Evolutionary conservation across 2,329 filamentous ascomycete genomes (phyloP).

Genomic region (Pestalotiopsis sp.): DNA sequence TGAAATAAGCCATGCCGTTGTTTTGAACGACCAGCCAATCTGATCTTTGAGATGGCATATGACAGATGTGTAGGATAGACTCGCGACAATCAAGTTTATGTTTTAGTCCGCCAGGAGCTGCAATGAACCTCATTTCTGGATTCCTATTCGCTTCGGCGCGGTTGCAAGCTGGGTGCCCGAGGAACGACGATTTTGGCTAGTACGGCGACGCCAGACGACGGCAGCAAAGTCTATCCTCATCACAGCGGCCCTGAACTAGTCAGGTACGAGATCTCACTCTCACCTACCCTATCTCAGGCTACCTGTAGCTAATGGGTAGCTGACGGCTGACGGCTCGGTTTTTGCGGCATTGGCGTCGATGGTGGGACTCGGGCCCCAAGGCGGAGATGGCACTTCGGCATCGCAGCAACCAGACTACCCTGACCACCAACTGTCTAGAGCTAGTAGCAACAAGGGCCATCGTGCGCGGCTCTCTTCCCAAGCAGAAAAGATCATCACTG

Average conservation of each 20-base stretch:
- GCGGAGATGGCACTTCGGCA: neutral
- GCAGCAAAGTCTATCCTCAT: neutral
- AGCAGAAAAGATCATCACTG: neutral
- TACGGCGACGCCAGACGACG: neutral
- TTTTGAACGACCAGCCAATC: neutral
- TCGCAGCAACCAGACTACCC: neutral
- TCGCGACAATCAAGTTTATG: neutral
- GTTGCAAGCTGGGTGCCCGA: neutral
- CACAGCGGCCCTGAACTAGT: conserved; percentile 10
- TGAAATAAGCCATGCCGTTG: neutral
- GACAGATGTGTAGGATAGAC: neutral
- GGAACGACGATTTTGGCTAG: neutral
- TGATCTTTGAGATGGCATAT: neutral
- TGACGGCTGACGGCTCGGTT: neutral
- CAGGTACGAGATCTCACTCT: conserved; percentile 7
- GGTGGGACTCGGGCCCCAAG: neutral
- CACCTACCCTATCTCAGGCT: neutral
- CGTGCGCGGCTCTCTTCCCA: neutral
- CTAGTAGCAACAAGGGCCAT: neutral
- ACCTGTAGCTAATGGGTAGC: neutral
- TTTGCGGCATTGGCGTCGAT: neutral
- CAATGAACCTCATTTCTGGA: neutral
- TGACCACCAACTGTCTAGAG: neutral
- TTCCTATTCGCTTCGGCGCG: neutral
- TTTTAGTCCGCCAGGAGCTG: neutral